Base-by-base conservation (phyloP, 768 basidiomycete species). In the Peribolospora baueri region DNA sequence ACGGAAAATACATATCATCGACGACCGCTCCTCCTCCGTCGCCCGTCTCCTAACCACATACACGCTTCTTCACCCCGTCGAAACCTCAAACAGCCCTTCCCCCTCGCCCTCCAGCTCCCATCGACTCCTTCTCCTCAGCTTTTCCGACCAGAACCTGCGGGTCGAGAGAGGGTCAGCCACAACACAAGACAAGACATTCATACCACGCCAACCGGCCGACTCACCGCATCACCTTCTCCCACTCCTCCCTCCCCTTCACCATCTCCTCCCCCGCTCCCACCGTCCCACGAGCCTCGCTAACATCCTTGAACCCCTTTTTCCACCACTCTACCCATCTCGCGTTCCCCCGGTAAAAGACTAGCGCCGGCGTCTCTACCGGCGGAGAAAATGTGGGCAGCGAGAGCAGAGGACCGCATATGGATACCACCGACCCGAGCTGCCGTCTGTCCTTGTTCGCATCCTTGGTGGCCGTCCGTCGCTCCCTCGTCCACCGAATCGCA, bases 211-310 rank as follows among this genome's bases (percentile, higher is more conserved):
- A 5, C 14, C 10, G 38, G 7, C n/a, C 9, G 38, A 38, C 7
- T 36, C 42, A 58, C 59, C 73, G 69, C 82, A 91, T 87, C 49
- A 88, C 74, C 1, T 78, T 77, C 62, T 77, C 74, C 84, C 84
- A 88, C 61, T 87, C 84, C 8, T 77, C 76, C 60, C 69, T 75
- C 39, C 78, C 79, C 3, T 73, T 68, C 7, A 82, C 84, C 85
- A 91, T 91, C 11, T 78, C 81, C 13, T 66, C 60, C 1, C 69
- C 70, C 4, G 56, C 62, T 8, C 57, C 58, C 11, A 53, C 50
- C 45, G 10, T 54, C 60, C 54, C 75, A 70, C 55, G 70, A 6
- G 75, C 71, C 59, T 82, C 79, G 42, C 62, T 65, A 9, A 63
- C 58, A 2, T 56, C 60, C 38, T 59, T 60, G 60, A 75, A 88